Evolutionary conservation across 2,329 filamentous ascomycete genomes (phyloP), one percentile per base, ranked within the genome.

Genomic region (Aspergillus costaricaensis): DNA sequence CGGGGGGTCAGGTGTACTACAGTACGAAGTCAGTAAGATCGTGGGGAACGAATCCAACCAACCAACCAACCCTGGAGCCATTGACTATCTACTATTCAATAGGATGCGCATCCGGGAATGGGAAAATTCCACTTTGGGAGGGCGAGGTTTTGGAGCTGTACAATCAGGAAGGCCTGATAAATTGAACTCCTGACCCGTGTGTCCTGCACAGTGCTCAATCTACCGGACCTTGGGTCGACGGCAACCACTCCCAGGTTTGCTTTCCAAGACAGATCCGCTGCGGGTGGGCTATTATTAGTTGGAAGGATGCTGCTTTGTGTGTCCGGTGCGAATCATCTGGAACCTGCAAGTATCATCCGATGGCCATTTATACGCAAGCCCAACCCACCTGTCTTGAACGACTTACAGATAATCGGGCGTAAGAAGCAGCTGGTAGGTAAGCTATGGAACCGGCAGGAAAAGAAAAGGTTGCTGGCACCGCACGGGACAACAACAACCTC

Each of bases 181-280:
- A 49, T 17, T 50, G 47, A 50, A 50, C 47, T 50, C 47, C 47
- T 32, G 47, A 50, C 47, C 47, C 47, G 47, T 50, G 47, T 50
- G 25, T 12, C n/a, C 47, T 30, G 47, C n/a, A 27, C 41, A 21
- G 41, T 44, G 41, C 19, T 44, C 19, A 21, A 44, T 44, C 41
- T 44, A 44, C 41, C 41, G 41, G 41, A 21, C 41, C 19, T 44
- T 44, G 41, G 41, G 41, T 44, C 41, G 41, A 44, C 41, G 19
- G 19, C 17, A 12, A 44, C 19, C 44, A 25, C 44, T 48, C 44
- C 43, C 38, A 54, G 43, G 23, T 55, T 55, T 55, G 52, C 38
- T 44, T 55, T 55, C 23, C 44, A 49, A 49, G 44, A 49, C 44
- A 50, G 47, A 50, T 50, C 47, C 25, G 47, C 47, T 30, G 25